Evolutionary conservation across 768 basidiomycete genomes (phyloP).

Genomic region (Kwoniella dejecticola): DNA sequence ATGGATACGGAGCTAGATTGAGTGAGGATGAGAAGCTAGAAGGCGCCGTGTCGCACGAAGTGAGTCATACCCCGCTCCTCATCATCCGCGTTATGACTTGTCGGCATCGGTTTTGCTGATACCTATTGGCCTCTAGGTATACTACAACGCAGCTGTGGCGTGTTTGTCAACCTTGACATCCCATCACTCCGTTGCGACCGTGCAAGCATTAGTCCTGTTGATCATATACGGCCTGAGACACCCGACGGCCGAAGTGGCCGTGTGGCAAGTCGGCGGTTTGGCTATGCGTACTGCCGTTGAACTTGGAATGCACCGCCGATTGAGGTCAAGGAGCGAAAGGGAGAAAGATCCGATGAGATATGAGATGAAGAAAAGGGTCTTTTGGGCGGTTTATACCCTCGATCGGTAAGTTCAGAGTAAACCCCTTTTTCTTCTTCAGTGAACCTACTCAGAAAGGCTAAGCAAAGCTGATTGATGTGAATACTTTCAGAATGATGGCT

Average conservation of each 20-base stretch:
- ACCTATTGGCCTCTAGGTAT: slow-evolving; percentile 25
- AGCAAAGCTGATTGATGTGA: background rate
- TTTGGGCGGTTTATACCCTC: slow-evolving; percentile 43
- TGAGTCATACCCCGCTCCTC: slow-evolving; percentile 6
- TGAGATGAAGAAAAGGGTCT: slow-evolving; percentile 42
- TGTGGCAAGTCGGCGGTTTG: slow-evolving; percentile 46
- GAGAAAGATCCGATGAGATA: slow-evolving; percentile 22
- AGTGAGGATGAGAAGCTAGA: slow-evolving; percentile 33
- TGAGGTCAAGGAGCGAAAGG: slow-evolving; percentile 14
- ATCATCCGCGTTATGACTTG: too few species aligned
- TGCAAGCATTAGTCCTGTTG: slow-evolving; percentile 41
- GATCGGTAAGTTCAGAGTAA: slow-evolving; percentile 34
- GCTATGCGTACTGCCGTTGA: slow-evolving; percentile 42
- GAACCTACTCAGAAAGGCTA: background rate
- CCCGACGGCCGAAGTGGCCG: slow-evolving; percentile 24
- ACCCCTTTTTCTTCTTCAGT: background rate
- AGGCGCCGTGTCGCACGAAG: slow-evolving; percentile 34
- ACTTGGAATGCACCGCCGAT: slow-evolving; percentile 37
- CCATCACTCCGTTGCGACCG: slow-evolving; percentile 46
- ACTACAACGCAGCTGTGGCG: slow-evolving; percentile 47
- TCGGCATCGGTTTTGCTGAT: too few species aligned
- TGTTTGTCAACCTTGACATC: slow-evolving; percentile 46
- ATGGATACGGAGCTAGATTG: slow-evolving; percentile 43
- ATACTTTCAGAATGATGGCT: slow-evolving; percentile 33
- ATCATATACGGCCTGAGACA: slow-evolving; percentile 28